Evolutionary conservation across 1,284 basidiomycete species (phyloP).

Genomic region (Leccinum fallax): DNA sequence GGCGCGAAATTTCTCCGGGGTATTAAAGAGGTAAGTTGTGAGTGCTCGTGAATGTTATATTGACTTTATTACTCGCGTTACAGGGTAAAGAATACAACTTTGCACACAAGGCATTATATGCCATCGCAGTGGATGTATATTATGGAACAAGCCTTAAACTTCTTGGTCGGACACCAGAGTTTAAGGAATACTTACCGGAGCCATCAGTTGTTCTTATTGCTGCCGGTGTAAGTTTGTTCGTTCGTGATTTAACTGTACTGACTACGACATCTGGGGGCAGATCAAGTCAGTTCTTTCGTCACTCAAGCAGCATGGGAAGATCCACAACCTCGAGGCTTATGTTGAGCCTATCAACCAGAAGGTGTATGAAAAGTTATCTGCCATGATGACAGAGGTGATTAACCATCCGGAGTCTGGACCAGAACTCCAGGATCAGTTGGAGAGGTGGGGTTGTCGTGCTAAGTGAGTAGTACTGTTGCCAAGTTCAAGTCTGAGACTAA

Average conservation of each 20-base stretch:
- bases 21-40: neutral
- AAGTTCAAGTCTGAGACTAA: too few species aligned
- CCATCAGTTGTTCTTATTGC: neutral
- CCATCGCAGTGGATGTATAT: neutral
- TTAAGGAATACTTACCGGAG: neutral
- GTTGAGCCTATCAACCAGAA: neutral
- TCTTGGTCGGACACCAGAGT: neutral
- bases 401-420: neutral
- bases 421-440: neutral
- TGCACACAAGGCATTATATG: neutral
- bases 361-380: neutral
- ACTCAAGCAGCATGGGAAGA: neutral
- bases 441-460: neutral
- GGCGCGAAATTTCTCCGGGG: neutral
- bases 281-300: neutral
- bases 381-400: neutral
- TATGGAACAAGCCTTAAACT: neutral
- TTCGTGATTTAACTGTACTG: neutral
- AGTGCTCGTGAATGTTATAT: neutral
- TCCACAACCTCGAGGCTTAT: neutral
- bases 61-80: neutral
- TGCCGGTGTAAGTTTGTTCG: neutral
- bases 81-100: neutral
- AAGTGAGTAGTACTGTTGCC: too few species aligned
- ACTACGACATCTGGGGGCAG: neutral